Percentiles rank a stretch among this genome's conserved stretches.
Conservation (phyloP, 306 rosid genomes). For the Malus domestica region DNA sequence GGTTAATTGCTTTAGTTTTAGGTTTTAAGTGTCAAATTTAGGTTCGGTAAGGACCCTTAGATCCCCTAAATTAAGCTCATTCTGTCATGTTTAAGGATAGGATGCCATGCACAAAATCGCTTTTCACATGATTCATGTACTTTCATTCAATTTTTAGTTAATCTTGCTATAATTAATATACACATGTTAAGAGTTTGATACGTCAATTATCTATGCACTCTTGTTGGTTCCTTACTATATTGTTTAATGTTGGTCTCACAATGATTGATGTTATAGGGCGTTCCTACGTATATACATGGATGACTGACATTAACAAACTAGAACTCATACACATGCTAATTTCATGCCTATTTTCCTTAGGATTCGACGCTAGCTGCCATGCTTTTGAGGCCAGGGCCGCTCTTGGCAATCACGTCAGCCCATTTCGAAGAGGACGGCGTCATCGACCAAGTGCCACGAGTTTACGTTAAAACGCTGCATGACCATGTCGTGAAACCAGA, state of each 20-base stretch:
- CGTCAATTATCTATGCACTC: background rate
- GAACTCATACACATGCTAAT: background rate
- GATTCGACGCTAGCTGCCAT: conserved; percentile 83
- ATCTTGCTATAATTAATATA: background rate
- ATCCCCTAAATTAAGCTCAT: no score
- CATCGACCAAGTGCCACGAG: conserved; percentile 55
- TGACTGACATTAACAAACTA: background rate
- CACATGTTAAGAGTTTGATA: background rate
- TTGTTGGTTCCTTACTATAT: no score
- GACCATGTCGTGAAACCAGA: conserved; percentile 67
- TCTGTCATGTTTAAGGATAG: no score
- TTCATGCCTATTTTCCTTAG: conserved; percentile 26
- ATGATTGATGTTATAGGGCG: no score
- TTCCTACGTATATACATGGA: background rate
- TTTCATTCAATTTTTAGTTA: background rate
- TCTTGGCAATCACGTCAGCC: conserved; percentile 47
- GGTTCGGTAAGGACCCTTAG: no score
- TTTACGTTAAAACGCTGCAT: conserved; percentile 58
- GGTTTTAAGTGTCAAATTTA: background rate
- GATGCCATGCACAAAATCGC: no score
- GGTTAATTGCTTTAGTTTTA: background rate
- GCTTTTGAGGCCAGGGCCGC: conserved; percentile 82
- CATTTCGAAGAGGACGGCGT: conserved; percentile 26
- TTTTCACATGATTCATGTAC: background rate
- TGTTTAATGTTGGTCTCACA: no score